Percentiles rank a stretch among this genome's conserved stretches.
Evolutionary conservation across 2,329 filamentous ascomycete genomes (phyloP).

Genomic region (Cladosporium sp.): DNA sequence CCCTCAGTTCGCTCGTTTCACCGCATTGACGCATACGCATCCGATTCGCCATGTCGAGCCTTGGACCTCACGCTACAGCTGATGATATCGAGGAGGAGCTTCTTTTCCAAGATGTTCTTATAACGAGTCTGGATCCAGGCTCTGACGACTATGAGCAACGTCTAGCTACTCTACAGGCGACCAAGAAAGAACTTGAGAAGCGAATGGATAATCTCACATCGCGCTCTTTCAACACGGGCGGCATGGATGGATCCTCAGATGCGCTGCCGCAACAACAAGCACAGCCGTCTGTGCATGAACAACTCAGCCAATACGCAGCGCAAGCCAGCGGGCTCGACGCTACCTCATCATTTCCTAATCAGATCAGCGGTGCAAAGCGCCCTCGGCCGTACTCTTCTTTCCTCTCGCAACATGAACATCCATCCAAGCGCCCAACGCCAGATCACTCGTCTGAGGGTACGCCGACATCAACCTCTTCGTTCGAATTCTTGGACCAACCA

Average conservation of each 20-base stretch:
- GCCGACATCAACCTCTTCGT: conserved; percentile 23
- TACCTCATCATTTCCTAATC: background rate
- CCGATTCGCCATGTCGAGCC: background rate
- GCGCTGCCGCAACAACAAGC: background rate
- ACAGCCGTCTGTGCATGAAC: background rate
- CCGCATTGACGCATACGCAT: background rate
- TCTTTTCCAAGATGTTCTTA: conserved; percentile 27
- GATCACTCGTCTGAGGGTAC: conserved; percentile 24
- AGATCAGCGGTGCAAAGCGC: background rate
- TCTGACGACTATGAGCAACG: conserved; percentile 26
- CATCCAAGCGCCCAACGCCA: conserved; percentile 27
- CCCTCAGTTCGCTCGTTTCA: background rate
- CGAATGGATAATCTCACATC: conserved; percentile 14
- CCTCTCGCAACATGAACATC: conserved; percentile 18
- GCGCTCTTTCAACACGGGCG: background rate
- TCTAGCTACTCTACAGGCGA: conserved; percentile 20
- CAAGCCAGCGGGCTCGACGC: background rate
- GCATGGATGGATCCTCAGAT: conserved; percentile 8
- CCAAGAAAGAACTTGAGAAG: conserved; percentile 20
- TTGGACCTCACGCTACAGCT: background rate
- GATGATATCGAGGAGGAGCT: conserved; percentile 28
- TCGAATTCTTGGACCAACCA: conserved; percentile 18
- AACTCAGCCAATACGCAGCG: background rate
- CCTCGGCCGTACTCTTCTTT: background rate
- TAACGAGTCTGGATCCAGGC: conserved; percentile 27